These are phyloP conservation scores for Saccharomycopsis vini DNA, from an alignment of 805 yeast genomes.

Conservation along the genomic window DNA sequence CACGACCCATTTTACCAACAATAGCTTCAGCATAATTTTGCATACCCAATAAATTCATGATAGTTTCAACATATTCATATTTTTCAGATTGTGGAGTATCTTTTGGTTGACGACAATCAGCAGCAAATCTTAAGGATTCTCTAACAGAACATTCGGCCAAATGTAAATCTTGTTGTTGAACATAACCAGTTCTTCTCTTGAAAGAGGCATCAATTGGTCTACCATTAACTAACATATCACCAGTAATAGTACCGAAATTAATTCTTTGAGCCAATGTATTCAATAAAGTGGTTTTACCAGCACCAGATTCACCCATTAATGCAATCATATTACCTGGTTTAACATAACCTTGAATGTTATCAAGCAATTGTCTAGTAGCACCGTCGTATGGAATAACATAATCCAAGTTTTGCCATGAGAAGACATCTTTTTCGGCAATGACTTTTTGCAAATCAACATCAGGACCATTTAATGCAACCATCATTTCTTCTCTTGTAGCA, in stretches of 20 bases:
- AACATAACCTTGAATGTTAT: constrained; percentile 45
- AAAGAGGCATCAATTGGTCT: constrained; percentile 38
- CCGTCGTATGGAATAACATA: constrained; percentile 40
- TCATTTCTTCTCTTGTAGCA: constrained; percentile 32
- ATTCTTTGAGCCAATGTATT: constrained; percentile 45
- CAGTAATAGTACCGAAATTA: constrained; percentile 47
- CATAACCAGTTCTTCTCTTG: constrained; percentile 47
- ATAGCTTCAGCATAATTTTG: constrained; percentile 43
- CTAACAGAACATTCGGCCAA: constrained; percentile 41
- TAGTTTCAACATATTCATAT: constrained; percentile 41
- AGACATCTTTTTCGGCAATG: constrained; percentile 34
- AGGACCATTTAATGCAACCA: constrained; percentile 27
- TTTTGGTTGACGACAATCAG: constrained; percentile 38
- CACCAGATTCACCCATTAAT: constrained; percentile 56
- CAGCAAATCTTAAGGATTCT: constrained; percentile 44
- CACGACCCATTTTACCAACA: constrained; percentile 37
- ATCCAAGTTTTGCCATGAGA: constrained; percentile 51
- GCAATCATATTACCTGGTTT: constrained; percentile 56
- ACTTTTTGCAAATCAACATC: constrained; percentile 21
- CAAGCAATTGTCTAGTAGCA: constrained; percentile 25
- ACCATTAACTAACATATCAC: constrained; percentile 51
- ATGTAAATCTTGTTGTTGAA: constrained; percentile 51
- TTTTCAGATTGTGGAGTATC: constrained; percentile 35
- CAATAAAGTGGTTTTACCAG: constrained; percentile 49
- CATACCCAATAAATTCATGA: constrained; percentile 44